A percentile compares a stretch with the other conserved stretches of the same genome.
These are phyloP conservation scores for Heliocybe sulcata DNA, from an alignment of 1,284 basidiomycete genomes.

Conservation along the genomic window DNA sequence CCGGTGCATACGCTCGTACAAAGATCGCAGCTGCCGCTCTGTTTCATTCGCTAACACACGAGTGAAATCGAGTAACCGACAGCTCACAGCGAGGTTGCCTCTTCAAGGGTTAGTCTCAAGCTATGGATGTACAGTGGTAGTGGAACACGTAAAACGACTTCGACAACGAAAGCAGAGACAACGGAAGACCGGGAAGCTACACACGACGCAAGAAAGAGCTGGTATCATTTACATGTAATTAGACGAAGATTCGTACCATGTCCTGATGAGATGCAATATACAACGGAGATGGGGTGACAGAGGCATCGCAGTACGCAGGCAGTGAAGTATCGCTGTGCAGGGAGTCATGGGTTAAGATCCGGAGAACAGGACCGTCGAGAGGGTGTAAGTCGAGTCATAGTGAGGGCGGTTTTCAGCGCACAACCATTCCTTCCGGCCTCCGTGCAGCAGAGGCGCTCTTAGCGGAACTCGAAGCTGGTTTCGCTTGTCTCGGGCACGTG, in stretches of 20 bases:
- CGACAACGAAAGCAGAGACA: background rate
- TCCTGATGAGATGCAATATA: background rate
- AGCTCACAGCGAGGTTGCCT: no score
- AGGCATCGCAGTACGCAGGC: background rate
- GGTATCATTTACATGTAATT: background rate
- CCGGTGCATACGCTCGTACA: no score
- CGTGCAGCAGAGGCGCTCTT: conserved; percentile 6
- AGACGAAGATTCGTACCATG: background rate
- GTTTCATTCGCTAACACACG: no score
- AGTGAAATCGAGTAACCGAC: no score
- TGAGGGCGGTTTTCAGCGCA: background rate
- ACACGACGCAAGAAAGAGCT: background rate
- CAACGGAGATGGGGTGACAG: background rate
- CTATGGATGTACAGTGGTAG: background rate
- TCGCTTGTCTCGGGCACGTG: conserved; percentile 31
- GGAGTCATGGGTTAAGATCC: background rate
- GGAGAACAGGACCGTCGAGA: background rate
- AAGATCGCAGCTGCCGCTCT: no score
- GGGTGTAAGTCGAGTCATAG: background rate
- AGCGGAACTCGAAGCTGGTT: conserved; percentile 35
- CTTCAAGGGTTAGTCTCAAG: background rate
- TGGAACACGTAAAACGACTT: background rate
- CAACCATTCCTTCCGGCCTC: background rate
- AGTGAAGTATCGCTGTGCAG: background rate
- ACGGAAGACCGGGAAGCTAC: background rate